Base-by-base conservation (phyloP, 768 basidiomycete genomes). In the Lanmaoa pseudosensibilis region DNA sequence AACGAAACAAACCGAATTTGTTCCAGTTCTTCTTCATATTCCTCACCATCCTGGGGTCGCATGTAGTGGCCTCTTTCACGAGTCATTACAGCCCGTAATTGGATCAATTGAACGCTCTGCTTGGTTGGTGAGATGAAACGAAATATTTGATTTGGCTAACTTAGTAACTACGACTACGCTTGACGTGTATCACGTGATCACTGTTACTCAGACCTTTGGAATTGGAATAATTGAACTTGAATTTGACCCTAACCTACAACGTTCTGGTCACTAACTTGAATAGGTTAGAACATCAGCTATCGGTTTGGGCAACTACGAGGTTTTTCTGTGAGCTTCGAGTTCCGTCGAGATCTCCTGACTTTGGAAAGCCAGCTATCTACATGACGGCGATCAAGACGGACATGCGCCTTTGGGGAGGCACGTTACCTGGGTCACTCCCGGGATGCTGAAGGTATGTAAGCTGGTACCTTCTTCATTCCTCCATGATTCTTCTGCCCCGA, bases 21-120 rank as follows among this genome's bases (percentile, higher is more conserved):
- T 65, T 86, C 86, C 50, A 86, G 77, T 65, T 87, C 87, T 60
- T 87, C 85, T 66, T 84, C 82, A 34, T 84, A 78, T 65, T 78
- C 80, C 63, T 77, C 78, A 40, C 63, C 59, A 21, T 61, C 59
- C 13, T 46, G 56, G 23, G 60, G 64, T 60, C 62, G 67, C 48
- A 61, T 49, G 50, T 70, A 73, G 33, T 50, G 69, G 36, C 57
- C 55, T 33, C 60, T 56, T 53, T 56, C 57, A 38, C 41, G 63
- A 46, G 64, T 52, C 72, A 72, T 72, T 45, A 45, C 50, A 46
- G 48, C 48, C 18, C 23, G 57, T 36, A 43, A 41, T 33, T 45
- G 37, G 18, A 33, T 48, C n/a, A 52, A 45, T 41, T 41, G 30
- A 44, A 39, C 16, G 36, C 37, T 15, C 9, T 27, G 9, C 21